phyloP scores from a whole-genome alignment of 768 basidiomycete species.

The Trametes cubensis region DNA sequence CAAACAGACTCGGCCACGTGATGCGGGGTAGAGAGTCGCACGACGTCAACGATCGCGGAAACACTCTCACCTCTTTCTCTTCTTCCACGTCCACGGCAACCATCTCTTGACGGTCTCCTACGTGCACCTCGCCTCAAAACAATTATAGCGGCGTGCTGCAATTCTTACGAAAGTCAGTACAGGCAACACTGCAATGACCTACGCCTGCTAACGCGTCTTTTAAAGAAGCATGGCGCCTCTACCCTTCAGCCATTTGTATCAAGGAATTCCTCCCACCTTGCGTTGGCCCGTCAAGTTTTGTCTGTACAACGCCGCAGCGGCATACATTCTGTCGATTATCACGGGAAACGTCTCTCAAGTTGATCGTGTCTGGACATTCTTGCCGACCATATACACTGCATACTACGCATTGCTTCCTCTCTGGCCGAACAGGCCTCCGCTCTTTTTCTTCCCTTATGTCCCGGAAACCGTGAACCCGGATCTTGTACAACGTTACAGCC shows the following conservation, averaged over 20 bases:
- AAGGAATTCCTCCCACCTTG: conserved; percentile 31
- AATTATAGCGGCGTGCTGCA: too few species aligned
- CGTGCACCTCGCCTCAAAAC: too few species aligned
- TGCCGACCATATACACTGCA: conserved; percentile 80
- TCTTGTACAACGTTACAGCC: conserved; percentile 54
- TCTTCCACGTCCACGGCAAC: background rate
- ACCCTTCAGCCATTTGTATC: conserved; percentile 13
- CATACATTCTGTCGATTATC: conserved; percentile 63
- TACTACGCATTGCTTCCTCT: conserved; percentile 81
- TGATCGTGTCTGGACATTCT: conserved; percentile 74
- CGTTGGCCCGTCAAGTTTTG: conserved; percentile 69
- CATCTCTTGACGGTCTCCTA: background rate
- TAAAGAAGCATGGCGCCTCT: conserved; percentile 20
- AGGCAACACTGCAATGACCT: background rate
- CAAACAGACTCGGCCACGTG: conserved; percentile 14
- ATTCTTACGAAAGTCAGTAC: too few species aligned
- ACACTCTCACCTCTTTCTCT: background rate
- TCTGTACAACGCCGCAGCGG: conserved; percentile 44
- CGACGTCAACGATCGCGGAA: conserved; percentile 3
- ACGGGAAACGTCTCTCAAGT: conserved; percentile 87
- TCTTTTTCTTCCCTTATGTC: conserved; percentile 58
- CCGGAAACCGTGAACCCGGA: conserved; percentile 46
- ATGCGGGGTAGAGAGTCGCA: conserved; percentile 10
- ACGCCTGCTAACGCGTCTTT: background rate
- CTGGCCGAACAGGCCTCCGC: conserved; percentile 42